These are phyloP conservation scores for Garcia nutans DNA, from an alignment of 345 rosid genomes.

Conservation along the genomic window DNA sequence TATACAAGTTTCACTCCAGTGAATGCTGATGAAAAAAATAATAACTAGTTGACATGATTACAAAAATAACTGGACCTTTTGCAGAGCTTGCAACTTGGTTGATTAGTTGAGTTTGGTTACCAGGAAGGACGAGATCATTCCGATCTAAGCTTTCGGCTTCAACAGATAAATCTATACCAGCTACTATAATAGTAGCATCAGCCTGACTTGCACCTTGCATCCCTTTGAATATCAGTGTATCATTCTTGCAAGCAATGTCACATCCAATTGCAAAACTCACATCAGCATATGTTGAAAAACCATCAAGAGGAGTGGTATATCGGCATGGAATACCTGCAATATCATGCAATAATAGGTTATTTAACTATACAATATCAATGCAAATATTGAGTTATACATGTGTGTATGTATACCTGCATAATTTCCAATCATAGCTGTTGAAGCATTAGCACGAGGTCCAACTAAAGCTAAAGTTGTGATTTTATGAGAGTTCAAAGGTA, in stretches of 20 bases:
- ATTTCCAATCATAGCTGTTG: constrained; percentile 52
- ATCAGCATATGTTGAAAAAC: constrained; percentile 29
- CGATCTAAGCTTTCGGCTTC: constrained; percentile 63
- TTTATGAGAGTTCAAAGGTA: constrained; percentile 29
- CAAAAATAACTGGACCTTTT: constrained; percentile 56
- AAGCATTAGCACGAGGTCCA: constrained; percentile 61
- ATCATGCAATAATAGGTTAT: too few species aligned
- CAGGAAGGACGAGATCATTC: constrained; percentile 50
- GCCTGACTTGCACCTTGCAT: constrained; percentile 35
- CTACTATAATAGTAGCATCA: constrained; percentile 49
- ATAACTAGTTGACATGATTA: constrained; percentile 64
- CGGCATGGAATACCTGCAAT: constrained; percentile 48
- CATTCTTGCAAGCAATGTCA: constrained; percentile 43
- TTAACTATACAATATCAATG: not conserved
- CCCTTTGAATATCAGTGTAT: constrained; percentile 35
- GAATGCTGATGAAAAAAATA: constrained; percentile 18
- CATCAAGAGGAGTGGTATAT: constrained; percentile 45
- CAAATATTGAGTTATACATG: not conserved
- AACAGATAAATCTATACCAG: constrained; percentile 42
- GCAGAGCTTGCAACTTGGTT: constrained; percentile 43
- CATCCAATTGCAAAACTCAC: constrained; percentile 46
- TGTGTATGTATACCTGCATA: constrained; percentile 41
- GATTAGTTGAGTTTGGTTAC: constrained; percentile 48
- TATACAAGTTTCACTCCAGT: too few species aligned
- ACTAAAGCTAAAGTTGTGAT: constrained; percentile 38